Evolutionary conservation across 768 basidiomycete species (phyloP).

Genomic region (Mycena polygramma): DNA sequence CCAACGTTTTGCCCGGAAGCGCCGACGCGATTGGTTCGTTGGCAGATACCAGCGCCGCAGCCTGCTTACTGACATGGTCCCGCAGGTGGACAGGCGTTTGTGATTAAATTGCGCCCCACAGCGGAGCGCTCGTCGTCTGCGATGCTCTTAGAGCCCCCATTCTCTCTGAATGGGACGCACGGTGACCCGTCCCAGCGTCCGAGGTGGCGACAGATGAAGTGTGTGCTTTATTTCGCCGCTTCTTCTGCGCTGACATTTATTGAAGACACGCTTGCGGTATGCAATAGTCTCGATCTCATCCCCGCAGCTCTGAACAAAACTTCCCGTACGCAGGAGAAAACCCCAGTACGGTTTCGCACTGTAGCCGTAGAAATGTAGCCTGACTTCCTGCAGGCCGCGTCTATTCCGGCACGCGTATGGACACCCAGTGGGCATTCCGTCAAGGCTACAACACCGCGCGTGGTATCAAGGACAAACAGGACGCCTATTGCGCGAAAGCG

Average conservation of each 20-base stretch:
- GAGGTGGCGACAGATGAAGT: slow-evolving; percentile 86
- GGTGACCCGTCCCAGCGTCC: slow-evolving; percentile 47
- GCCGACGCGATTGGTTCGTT: slow-evolving; percentile 49
- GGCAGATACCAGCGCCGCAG: no score
- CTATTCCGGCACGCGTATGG: slow-evolving; percentile 69
- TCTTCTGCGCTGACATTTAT: not conserved
- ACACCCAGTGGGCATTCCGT: slow-evolving; percentile 76
- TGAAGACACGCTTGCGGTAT: slow-evolving; percentile 78
- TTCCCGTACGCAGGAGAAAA: slow-evolving; percentile 25
- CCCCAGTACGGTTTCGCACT: slow-evolving; percentile 15
- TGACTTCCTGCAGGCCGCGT: slow-evolving; percentile 42
- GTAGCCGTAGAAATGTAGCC: no score
- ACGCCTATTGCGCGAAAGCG: slow-evolving; percentile 71
- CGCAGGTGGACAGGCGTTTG: slow-evolving; percentile 75
- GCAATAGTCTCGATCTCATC: slow-evolving; percentile 48
- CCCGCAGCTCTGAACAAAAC: not conserved
- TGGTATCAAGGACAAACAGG: slow-evolving; percentile 75
- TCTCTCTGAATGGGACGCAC: slow-evolving; percentile 58
- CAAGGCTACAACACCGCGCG: slow-evolving; percentile 78
- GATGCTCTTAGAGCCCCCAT: slow-evolving; percentile 82
- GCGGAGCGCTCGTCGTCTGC: slow-evolving; percentile 75
- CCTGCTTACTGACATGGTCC: no score
- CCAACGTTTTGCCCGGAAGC: slow-evolving; percentile 79
- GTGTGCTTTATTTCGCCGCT: slow-evolving; percentile 28
- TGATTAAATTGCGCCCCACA: slow-evolving; percentile 82